Conservation (phyloP, 768 basidiomycete species). For the Trametes coccinea region DNA sequence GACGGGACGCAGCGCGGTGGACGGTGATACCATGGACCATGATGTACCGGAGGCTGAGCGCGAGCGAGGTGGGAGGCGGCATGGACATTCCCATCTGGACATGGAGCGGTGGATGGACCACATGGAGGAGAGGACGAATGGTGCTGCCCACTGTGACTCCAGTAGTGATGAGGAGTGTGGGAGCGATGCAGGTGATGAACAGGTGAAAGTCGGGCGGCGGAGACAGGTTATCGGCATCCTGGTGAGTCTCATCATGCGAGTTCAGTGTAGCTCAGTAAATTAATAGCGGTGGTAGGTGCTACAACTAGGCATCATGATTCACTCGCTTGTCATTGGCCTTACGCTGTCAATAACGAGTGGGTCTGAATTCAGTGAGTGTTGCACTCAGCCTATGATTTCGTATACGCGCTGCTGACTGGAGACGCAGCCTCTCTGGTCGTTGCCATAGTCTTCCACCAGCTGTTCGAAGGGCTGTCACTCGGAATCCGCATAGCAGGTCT, state of each 20-base stretch:
- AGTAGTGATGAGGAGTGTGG: slow-evolving; percentile 19
- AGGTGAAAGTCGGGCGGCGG: slow-evolving; percentile 38
- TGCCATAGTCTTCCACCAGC: slow-evolving; percentile 79
- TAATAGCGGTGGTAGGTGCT: slow-evolving; percentile 52
- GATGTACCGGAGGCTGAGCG: not conserved
- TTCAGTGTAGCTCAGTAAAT: not conserved
- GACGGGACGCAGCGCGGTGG: not conserved
- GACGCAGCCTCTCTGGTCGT: slow-evolving; percentile 65
- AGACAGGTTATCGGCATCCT: slow-evolving; percentile 75
- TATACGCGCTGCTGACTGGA: not conserved
- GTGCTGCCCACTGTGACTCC: slow-evolving; percentile 13
- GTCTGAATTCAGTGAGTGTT: slow-evolving; percentile 62
- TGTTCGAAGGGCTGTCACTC: slow-evolving; percentile 82
- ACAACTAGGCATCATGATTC: slow-evolving; percentile 84
- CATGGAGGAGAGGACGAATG: slow-evolving; percentile 2
- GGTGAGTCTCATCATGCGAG: slow-evolving; percentile 41
- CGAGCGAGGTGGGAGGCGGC: slow-evolving; percentile 9
- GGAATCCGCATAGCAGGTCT: slow-evolving; percentile 78
- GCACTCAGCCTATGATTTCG: not conserved
- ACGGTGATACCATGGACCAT: not conserved
- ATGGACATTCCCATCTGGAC: slow-evolving; percentile 26
- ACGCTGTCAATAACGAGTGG: slow-evolving; percentile 72
- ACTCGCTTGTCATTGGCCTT: slow-evolving; percentile 78
- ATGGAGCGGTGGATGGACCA: slow-evolving; percentile 19
- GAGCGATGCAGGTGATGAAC: slow-evolving; percentile 14